These are phyloP conservation scores for Lasiosphaeria ovina DNA, from an alignment of 495 filamentous ascomycete genomes.

Conservation along the genomic window DNA sequence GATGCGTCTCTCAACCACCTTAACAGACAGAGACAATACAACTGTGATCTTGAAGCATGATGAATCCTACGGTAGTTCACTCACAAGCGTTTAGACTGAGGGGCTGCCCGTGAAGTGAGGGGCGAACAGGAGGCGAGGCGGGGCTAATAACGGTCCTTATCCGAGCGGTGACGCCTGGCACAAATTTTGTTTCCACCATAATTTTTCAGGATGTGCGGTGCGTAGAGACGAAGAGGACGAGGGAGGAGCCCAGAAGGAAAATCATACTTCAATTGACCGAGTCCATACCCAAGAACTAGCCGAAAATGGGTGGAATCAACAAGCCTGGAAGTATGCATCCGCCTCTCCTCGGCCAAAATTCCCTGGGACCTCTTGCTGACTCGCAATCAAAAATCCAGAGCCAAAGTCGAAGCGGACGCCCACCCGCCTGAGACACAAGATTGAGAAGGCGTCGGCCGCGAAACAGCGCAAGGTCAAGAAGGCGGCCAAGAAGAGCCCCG, in stretches of 20 bases:
- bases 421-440: slow-evolving; percentile 88
- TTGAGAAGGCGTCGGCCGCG: slow-evolving; percentile 85
- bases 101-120: slow-evolving; percentile 5
- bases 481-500: slow-evolving; percentile 88
- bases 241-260: neutral
- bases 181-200: slow-evolving; percentile 30
- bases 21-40: too few relatives aligned
- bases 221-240: neutral
- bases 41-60: too few relatives aligned
- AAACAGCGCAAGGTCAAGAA: slow-evolving; percentile 90
- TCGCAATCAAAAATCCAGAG: slow-evolving; percentile 52
- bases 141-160: slow-evolving; percentile 26
- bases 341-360: slow-evolving; percentile 1
- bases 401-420: slow-evolving; percentile 91
- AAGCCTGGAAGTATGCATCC: slow-evolving; percentile 50
- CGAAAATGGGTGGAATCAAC: slow-evolving; percentile 47
- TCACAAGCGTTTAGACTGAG: too few relatives aligned
- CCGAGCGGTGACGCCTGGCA: slow-evolving; percentile 41
- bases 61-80: too few relatives aligned
- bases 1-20: too few relatives aligned
- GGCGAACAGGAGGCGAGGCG: slow-evolving; percentile 18
- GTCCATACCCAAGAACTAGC: neutral
- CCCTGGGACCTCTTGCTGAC: slow-evolving; percentile 1
- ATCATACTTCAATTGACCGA: neutral
- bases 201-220: slow-evolving; percentile 24